Base-by-base conservation (phyloP, 306 rosid genomes). In the Vigna trinervia region DNA sequence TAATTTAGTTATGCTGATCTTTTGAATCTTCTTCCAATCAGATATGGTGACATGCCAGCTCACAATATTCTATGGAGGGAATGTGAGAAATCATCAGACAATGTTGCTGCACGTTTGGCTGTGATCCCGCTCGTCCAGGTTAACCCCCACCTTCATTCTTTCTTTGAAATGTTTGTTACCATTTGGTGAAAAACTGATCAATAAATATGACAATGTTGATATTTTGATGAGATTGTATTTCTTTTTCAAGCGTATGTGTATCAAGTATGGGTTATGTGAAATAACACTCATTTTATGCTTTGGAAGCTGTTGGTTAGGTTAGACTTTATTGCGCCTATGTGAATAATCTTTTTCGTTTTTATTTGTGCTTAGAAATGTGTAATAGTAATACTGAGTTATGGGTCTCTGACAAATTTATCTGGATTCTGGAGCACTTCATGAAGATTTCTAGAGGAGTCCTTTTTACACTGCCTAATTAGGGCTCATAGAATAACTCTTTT, bases 21-120 rank as follows among this genome's bases (percentile, higher is more conserved):
- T 26, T 45, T 17, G 20, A 28, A 65, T 76, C 62, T 77, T 9
- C 59, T 62, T 78, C 59, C 69, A 12, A 76, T 81, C 53, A 95
- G 98, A 86, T 95, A 95, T 82, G 98, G 97, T 69, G 98, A 95
- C 78, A 92, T 95, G 96, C 91, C 96, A 26, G 97, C 97, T 68
- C 97, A 95, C 86, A 95, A 90, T 88, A 79, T 95, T 82, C 92
- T 95, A 12, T 92, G 97, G 98, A 88, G 91, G 79, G 97, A 89
- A 78, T 95, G 98, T 83, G 98, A 95, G 83, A 95, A 86, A 82
- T 90, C 98, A 61, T 90, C 98, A 32, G 93, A 88, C 59, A 88
- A 82, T 81, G 96, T 95, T 15, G 95, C 96, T 79, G 98, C 96
- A 30, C 93, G 98, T 80, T 85, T 95, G 88, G 98, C 97, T 13